Evolutionary conservation across 1,284 basidiomycete genomes (phyloP), one percentile per base, ranked within the genome.

Genomic region (Puccinia novopanici): DNA sequence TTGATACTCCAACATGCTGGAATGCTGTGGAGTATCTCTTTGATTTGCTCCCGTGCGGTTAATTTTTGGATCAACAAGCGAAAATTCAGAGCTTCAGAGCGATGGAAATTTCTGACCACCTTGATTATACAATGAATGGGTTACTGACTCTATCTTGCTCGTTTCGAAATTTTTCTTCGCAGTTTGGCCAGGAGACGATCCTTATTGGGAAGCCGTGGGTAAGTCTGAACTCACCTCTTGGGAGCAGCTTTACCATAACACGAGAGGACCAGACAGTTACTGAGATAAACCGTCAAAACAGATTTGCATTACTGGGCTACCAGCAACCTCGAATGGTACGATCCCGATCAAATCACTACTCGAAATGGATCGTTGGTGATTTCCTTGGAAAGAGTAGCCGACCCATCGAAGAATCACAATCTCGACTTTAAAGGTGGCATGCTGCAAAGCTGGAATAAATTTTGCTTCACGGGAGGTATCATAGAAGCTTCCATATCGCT

Each of bases 391-490:
- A 0, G 84, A 89, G 82, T 57, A 48, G 22, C 34, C n/a, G 65
- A 81, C 65, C 70, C 74, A 27, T 37, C 67, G 2, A 8, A 15
- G 34, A 91, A 88, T 57, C 91, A 97, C 86, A 90, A 89, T 76
- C 88, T 97, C 82, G 87, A 92, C 83, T 96, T 91, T 85, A 88
- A 90, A 52, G 87, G 87, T 4, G 89, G 88, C 34, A 87, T 88
- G 86, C 82, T 89, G 15, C 87, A 87, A 77, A 85, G 86, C 0
- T 89, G 88, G 88, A 89, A 89, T 86, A 94, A 97, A 86, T 92
- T 98, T 84, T 98, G 95, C 86, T 98, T 98, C 87, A 94, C 92
- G 0, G 93, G 93, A 50, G 93, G 93, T 30, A 87, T 94, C 67
- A 89, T 88, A 70, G 88, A 88, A 83, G 89, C 89, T 5, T 88